Evolutionary conservation across 345 rosid genomes (phyloP).

Genomic region (Tarenaya hassleriana): DNA sequence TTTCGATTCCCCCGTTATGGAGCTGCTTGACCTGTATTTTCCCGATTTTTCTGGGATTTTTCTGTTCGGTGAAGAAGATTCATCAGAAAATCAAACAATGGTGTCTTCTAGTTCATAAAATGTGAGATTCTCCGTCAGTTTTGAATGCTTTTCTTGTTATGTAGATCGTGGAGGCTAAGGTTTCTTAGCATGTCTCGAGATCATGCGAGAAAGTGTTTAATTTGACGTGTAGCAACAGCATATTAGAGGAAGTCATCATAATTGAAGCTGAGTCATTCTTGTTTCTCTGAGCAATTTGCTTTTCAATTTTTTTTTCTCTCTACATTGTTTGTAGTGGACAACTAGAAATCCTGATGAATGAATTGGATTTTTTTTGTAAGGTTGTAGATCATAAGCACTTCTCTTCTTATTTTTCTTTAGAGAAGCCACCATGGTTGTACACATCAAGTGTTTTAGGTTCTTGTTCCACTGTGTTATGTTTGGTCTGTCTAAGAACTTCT

Average conservation of each 20-base stretch:
- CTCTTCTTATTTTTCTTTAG: too few relatives aligned
- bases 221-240: slow-evolving; percentile 2
- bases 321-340: background rate
- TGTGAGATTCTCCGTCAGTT: background rate
- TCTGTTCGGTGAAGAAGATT: too few relatives aligned
- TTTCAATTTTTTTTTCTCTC: too few relatives aligned
- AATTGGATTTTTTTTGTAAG: background rate
- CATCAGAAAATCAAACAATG: background rate
- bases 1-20: background rate
- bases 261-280: too few relatives aligned
- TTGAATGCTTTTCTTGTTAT: slow-evolving; percentile 14
- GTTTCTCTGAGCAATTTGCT: too few relatives aligned
- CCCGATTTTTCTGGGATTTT: too few relatives aligned
- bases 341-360: background rate
- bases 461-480: too few relatives aligned
- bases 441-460: too few relatives aligned
- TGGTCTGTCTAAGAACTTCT: too few relatives aligned
- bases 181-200: background rate
- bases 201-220: slow-evolving; percentile 8
- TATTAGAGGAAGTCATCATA: too few relatives aligned
- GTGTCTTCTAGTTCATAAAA: background rate
- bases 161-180: slow-evolving; percentile 10
- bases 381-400: too few relatives aligned
- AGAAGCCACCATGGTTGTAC: too few relatives aligned
- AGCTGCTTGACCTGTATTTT: background rate